Base-by-base conservation (phyloP, 2,329 filamentous ascomycete genomes). In the Paraphaeosphaeria sporulosa region DNA sequence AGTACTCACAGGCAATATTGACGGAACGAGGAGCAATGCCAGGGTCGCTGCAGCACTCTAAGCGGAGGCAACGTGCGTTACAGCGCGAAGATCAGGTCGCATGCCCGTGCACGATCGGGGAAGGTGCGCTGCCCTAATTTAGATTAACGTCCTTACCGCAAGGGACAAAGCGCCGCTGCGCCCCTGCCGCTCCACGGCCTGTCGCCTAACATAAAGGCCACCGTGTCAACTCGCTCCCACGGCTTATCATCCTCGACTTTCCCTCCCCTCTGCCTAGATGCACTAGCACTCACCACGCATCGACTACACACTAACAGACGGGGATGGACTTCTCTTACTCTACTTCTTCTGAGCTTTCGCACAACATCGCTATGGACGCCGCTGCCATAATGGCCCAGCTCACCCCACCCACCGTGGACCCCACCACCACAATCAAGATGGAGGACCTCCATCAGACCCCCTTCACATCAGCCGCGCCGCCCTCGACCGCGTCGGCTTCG, bases 371-470 rank as follows among this genome's bases (percentile, higher is more conserved):
- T 54, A 72, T 64, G 34, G 63, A 65, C 53, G 65, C 66, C 52
- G 64, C 67, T 50, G 62, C 70, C 25, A 59, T 60, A 32, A 55
- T 63, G 46, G 50, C 70, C 23, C 66, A 19, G 17, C 51, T 54
- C 25, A 54, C 68, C 55, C 71, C 68, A 23, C 54, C 66, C 52
- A 64, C 66, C n/a, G 60, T 72, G 51, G 61, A 66, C 62, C 57
- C 54, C 27, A 59, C 66, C 25, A 67, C 71, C 53, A 79, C 76
- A 51, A 78, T 80, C 71, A 80, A 80, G 66, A 76, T 79, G 73
- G 77, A 80, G 66, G 77, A 79, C 68, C 71, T 79, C 58, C 67
- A 77, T 58, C 67, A 77, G 55, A 64, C 70, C 54, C 64, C 65
- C 36, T 70, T 70, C 59, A 60, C 59, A 66, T 40, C 49, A 6